Conservation (phyloP, 495 filamentous ascomycete species). For the Poronia punctata region DNA sequence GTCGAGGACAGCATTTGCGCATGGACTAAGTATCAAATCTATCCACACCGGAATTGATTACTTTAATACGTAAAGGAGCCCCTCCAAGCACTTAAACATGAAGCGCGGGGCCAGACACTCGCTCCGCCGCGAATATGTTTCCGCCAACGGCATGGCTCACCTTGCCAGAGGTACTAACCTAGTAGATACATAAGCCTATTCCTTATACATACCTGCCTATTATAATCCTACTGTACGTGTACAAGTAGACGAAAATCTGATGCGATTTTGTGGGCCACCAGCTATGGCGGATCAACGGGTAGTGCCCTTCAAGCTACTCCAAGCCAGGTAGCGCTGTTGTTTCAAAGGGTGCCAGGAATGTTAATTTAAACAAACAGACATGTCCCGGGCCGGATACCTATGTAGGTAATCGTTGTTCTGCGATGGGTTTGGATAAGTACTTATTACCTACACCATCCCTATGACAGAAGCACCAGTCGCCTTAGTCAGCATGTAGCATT, state of each 20-base stretch:
- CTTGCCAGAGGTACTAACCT: too few species aligned
- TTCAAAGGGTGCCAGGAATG: constrained; percentile 4
- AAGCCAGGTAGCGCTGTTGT: neutral
- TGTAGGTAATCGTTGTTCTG: too few species aligned
- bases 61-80: too few species aligned
- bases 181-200: neutral
- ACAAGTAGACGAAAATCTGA: constrained; percentile 8
- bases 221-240: too few species aligned
- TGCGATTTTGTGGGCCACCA: constrained; percentile 9
- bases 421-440: too few species aligned
- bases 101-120: neutral
- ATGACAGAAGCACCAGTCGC: too few species aligned
- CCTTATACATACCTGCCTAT: constrained; percentile 1
- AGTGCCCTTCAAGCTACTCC: constrained; percentile 1
- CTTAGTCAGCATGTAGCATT: too few species aligned
- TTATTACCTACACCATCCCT: too few species aligned
- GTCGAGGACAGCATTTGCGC: too few species aligned
- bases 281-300: constrained; percentile 8
- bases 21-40: too few species aligned
- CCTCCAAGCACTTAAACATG: too few species aligned
- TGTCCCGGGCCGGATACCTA: neutral
- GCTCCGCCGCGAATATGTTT: constrained; percentile 6
- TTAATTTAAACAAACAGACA: neutral
- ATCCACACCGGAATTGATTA: too few species aligned
- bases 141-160: constrained; percentile 6